These are phyloP conservation scores for Lodderomyces margitis DNA, from an alignment of 1,139 yeast genomes.

Conservation along the genomic window DNA sequence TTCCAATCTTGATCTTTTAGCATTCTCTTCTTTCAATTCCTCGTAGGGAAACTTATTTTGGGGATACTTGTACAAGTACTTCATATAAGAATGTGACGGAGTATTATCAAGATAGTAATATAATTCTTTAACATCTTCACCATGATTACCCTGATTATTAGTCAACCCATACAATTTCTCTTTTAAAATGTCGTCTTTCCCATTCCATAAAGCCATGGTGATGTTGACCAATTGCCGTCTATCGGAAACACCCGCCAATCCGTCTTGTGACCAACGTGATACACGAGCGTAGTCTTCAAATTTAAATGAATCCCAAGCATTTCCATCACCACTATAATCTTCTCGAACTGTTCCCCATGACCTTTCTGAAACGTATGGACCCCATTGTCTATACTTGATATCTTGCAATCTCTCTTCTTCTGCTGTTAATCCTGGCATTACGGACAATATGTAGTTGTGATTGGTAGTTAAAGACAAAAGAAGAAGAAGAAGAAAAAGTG, in stretches of 20 bases:
- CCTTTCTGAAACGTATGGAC: constrained; percentile 87
- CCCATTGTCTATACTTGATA: constrained; percentile 87
- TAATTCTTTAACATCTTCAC: constrained; percentile 88
- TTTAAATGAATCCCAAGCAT: constrained; percentile 91
- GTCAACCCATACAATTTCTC: constrained; percentile 89
- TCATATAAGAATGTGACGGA: constrained; percentile 93
- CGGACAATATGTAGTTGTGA: background rate
- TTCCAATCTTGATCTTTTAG: constrained; percentile 60
- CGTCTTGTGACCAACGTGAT: constrained; percentile 97
- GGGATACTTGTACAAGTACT: constrained; percentile 89
- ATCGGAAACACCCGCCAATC: constrained; percentile 88
- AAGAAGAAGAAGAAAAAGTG: constrained; percentile 2
- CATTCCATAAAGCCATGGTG: constrained; percentile 90
- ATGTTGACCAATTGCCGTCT: constrained; percentile 77
- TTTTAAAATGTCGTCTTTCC: constrained; percentile 78
- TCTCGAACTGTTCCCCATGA: constrained; percentile 96
- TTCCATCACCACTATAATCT: constrained; percentile 84
- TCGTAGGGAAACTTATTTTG: constrained; percentile 82
- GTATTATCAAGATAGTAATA: constrained; percentile 87
- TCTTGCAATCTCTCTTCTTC: constrained; percentile 70
- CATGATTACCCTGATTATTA: constrained; percentile 93
- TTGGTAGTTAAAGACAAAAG: background rate
- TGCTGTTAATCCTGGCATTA: constrained; percentile 30
- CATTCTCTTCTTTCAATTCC: constrained; percentile 69
- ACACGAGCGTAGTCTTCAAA: constrained; percentile 86